Percentiles rank a stretch among this genome's conserved stretches.
phyloP scores from a whole-genome alignment of 805 yeast genomes.

The Saccharomyces mikatae region DNA sequence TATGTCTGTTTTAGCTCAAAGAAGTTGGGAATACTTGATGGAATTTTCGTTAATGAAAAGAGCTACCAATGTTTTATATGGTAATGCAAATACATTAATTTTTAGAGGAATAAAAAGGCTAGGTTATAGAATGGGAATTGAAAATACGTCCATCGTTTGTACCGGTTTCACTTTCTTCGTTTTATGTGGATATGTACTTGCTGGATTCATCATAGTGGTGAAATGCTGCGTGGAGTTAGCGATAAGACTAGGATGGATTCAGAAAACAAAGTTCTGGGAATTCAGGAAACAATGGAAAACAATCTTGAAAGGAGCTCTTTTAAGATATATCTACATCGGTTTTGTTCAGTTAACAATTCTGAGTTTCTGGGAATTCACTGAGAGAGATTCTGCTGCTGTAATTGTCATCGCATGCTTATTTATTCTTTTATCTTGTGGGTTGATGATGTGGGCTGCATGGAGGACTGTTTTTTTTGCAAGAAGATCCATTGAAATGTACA shows the following conservation, averaged over 20 bases:
- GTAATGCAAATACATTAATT: conserved; percentile 53
- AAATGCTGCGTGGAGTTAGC: conserved; percentile 45
- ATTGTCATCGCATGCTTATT: conserved; percentile 72
- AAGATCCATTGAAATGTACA: conserved; percentile 47
- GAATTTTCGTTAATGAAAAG: conserved; percentile 30
- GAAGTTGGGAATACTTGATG: conserved; percentile 21
- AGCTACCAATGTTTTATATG: conserved; percentile 33
- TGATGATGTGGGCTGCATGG: conserved; percentile 58
- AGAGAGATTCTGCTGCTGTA: conserved; percentile 79
- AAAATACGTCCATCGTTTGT: conserved; percentile 71
- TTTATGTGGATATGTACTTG: conserved; percentile 64
- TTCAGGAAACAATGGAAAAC: conserved; percentile 49
- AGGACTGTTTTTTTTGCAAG: conserved; percentile 59
- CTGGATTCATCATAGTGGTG: conserved; percentile 48
- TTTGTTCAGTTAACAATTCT: conserved; percentile 73
- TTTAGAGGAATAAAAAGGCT: conserved; percentile 80
- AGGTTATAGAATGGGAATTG: conserved; percentile 67
- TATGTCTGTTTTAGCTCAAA: conserved; percentile 65
- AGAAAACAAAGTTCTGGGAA: conserved; percentile 38
- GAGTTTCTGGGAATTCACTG: conserved; percentile 81
- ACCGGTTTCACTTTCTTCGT: conserved; percentile 86
- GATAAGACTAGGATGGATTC: conserved; percentile 42
- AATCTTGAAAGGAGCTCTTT: conserved; percentile 68
- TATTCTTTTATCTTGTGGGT: conserved; percentile 49
- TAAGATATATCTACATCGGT: conserved; percentile 76